Conservation (phyloP, 169 alveolate species). For the Miamiensis avidus region DNA sequence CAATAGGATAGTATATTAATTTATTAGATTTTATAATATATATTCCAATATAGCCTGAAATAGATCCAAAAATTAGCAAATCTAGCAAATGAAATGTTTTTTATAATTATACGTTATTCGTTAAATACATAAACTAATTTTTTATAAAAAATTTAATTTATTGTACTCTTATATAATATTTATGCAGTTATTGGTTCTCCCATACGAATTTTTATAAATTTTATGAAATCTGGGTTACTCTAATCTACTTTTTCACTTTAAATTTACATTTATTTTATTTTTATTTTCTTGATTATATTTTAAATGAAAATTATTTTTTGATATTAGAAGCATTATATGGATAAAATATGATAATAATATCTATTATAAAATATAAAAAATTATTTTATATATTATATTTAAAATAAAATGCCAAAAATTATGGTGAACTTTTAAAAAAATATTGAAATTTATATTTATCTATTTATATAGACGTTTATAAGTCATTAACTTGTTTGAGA, state of each 20-base stretch:
- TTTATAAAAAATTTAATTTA: background rate
- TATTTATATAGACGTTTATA: too few species aligned
- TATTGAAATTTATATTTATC: too few species aligned
- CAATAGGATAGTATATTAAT: slow-evolving; percentile 33
- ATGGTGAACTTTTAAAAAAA: too few species aligned
- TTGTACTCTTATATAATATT: slow-evolving; percentile 7
- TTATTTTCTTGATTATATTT: background rate
- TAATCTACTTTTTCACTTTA: background rate
- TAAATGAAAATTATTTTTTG: background rate
- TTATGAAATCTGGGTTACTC: slow-evolving; percentile 28
- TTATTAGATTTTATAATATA: slow-evolving; percentile 9
- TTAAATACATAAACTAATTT: background rate
- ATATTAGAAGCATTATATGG: background rate
- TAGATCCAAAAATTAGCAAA: slow-evolving; percentile 37
- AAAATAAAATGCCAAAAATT: too few species aligned
- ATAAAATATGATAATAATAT: background rate
- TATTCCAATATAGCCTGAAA: slow-evolving; percentile 41
- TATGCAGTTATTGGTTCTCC: slow-evolving; percentile 50
- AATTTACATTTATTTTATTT: background rate
- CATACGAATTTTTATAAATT: slow-evolving; percentile 33
- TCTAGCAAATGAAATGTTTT: background rate
- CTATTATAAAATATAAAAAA: too few species aligned
- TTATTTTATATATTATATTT: too few species aligned
- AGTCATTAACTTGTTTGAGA: too few species aligned
- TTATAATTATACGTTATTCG: background rate